Evolutionary conservation across 2,329 filamentous ascomycete species (phyloP).

Genomic region (Magnaporthiopsis incrustans): DNA sequence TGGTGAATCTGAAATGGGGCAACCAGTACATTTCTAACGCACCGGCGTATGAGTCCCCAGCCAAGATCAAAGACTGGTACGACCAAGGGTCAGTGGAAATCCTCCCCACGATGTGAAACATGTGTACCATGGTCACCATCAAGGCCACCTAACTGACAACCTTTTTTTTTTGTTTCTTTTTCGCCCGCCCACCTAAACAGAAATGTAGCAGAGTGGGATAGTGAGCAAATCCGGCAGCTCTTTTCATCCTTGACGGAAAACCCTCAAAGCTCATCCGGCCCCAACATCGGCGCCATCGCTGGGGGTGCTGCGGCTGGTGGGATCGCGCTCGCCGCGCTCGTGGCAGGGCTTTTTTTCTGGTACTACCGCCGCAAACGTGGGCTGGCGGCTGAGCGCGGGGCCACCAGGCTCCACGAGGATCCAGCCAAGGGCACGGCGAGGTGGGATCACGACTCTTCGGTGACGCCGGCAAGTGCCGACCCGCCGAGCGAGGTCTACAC

Average conservation of each 20-base stretch:
- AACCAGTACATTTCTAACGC: conserved; percentile 25
- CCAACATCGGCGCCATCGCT: background rate
- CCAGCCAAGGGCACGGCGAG: too few relatives aligned
- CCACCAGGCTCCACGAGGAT: too few relatives aligned
- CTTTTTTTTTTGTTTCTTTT: too few relatives aligned
- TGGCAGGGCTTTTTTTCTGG: background rate
- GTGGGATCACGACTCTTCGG: too few relatives aligned
- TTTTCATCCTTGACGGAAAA: background rate
- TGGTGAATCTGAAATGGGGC: conserved; percentile 27
- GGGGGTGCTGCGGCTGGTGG: background rate
- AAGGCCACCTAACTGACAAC: too few relatives aligned
- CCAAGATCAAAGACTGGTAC: conserved; percentile 25
- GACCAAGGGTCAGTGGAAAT: conserved; percentile 12
- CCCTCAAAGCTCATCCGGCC: background rate
- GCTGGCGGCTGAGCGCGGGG: background rate
- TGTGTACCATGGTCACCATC: background rate
- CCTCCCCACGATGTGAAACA: too few relatives aligned
- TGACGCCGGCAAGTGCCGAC: too few relatives aligned
- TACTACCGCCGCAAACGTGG: background rate
- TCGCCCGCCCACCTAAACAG: background rate
- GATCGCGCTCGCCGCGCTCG: background rate
- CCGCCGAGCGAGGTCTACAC: too few relatives aligned
- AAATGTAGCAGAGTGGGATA: background rate
- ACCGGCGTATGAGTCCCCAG: conserved; percentile 6
- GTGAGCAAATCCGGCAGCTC: background rate